These are phyloP conservation scores for Berberis thunbergii DNA, from an alignment of 164 flowering plant species.

Conservation along the genomic window DNA sequence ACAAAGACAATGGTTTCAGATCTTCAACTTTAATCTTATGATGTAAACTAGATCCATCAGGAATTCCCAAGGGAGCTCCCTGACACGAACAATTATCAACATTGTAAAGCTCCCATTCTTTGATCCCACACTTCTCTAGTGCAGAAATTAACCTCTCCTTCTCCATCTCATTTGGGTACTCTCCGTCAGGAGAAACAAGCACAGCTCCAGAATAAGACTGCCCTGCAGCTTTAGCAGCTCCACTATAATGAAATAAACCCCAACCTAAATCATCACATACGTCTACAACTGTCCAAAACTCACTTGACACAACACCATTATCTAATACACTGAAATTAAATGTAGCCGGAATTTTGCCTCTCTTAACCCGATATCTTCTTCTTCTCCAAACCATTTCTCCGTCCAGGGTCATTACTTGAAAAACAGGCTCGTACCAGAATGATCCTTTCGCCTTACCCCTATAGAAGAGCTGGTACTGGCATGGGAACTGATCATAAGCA, in stretches of 20 bases:
- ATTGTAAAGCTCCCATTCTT: constrained; percentile 73
- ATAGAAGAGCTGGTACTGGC: constrained; percentile 92
- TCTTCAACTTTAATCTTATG: constrained; percentile 8
- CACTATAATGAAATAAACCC: constrained; percentile 87
- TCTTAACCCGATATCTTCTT: constrained; percentile 71
- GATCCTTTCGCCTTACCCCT: constrained; percentile 88
- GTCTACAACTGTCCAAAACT: constrained; percentile 89
- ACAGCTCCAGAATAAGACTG: constrained; percentile 96
- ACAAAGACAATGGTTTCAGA: neutral
- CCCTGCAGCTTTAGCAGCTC: constrained; percentile 91
- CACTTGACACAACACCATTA: constrained; percentile 95
- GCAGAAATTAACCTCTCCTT: constrained; percentile 36
- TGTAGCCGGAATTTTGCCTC: constrained; percentile 62
- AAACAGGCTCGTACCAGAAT: constrained; percentile 97
- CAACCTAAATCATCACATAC: constrained; percentile 77
- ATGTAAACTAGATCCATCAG: constrained; percentile 30
- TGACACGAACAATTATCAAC: constrained; percentile 69
- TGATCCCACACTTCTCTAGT: constrained; percentile 62
- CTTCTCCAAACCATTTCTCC: constrained; percentile 85
- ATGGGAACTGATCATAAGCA: constrained; percentile 97
- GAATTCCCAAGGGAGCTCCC: constrained; percentile 25
- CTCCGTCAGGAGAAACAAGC: constrained; percentile 75
- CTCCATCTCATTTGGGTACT: constrained; percentile 43
- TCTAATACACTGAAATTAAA: constrained; percentile 82
- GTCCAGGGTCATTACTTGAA: constrained; percentile 73